Conservation (phyloP, 116 monocot species). For the Dioscorea cayenensis region DNA sequence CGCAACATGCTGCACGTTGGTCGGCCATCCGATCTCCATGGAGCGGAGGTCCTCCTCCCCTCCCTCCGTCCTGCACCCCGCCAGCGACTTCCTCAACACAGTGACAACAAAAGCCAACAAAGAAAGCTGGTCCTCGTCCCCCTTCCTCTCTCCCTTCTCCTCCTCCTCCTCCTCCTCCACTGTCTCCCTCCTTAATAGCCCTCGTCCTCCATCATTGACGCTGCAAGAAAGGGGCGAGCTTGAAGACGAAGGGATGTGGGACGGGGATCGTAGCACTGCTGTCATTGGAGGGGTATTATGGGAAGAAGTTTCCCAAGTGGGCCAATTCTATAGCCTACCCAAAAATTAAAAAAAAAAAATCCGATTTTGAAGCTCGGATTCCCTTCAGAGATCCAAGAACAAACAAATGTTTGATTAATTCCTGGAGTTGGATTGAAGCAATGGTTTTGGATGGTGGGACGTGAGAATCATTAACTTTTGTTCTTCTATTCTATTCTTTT, state of each 20-base stretch:
- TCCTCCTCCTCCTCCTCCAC: not conserved
- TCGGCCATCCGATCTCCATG: slow-evolving; percentile 66
- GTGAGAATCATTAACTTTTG: slow-evolving; percentile 29
- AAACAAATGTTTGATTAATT: not conserved
- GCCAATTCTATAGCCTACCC: not conserved
- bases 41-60: slow-evolving; percentile 18
- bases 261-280: slow-evolving; percentile 28
- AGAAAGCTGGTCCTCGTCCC: slow-evolving; percentile 27
- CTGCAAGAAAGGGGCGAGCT: slow-evolving; percentile 5
- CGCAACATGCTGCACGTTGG: slow-evolving; percentile 50
- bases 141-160: slow-evolving; percentile 4
- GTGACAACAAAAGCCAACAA: slow-evolving; percentile 28
- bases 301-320: slow-evolving; percentile 1
- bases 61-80: slow-evolving; percentile 24
- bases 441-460: slow-evolving; percentile 21
- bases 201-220: not conserved
- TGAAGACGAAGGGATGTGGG: slow-evolving; percentile 20
- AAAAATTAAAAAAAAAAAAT: not conserved
- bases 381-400: not conserved
- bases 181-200: not conserved
- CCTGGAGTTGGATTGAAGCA: slow-evolving; percentile 49
- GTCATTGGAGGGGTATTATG: slow-evolving; percentile 25
- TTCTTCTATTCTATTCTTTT: not conserved
- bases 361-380: slow-evolving; percentile 4
- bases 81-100: slow-evolving; percentile 29